Conservation (phyloP, 192 early-diverging fungal species). For the Coemansia umbellata region DNA sequence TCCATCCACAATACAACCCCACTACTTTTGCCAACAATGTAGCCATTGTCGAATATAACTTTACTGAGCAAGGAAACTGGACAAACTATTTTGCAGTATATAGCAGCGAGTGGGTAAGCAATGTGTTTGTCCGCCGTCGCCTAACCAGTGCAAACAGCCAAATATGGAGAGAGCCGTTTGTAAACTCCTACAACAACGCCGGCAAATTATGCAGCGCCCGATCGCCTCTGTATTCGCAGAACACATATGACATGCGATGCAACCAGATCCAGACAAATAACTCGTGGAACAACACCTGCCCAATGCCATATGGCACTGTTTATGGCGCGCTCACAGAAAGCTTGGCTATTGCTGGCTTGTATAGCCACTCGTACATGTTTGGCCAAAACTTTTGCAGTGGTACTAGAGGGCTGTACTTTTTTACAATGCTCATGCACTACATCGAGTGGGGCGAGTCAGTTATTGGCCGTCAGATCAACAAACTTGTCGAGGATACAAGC, state of each 20-base stretch:
- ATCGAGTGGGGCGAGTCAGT: conserved; percentile 15
- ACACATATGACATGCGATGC: background rate
- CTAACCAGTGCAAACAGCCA: background rate
- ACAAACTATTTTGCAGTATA: conserved; percentile 6
- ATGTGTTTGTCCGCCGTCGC: conserved; percentile 11
- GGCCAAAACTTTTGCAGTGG: conserved; percentile 9
- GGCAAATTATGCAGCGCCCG: background rate
- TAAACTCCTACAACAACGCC: background rate
- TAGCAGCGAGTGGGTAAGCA: conserved; percentile 2
- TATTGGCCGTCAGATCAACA: conserved; percentile 2
- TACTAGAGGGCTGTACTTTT: conserved; percentile 9
- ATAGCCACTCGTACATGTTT: conserved; percentile 12
- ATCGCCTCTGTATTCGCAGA: conserved; percentile 9
- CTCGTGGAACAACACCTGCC: background rate
- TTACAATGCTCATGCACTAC: conserved; percentile 11
- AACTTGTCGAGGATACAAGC: background rate
- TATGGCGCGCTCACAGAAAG: background rate
- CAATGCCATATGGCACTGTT: conserved; percentile 10
- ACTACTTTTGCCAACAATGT: conserved; percentile 17
- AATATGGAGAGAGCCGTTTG: background rate
- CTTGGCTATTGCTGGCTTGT: conserved; percentile 14
- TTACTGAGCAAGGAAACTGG: conserved; percentile 9
- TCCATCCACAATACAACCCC: conserved; percentile 5
- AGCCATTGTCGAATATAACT: conserved; percentile 20
- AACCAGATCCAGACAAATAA: background rate